phyloP scores from a whole-genome alignment of 441 rosid species.

The Jatropha podagrica region DNA sequence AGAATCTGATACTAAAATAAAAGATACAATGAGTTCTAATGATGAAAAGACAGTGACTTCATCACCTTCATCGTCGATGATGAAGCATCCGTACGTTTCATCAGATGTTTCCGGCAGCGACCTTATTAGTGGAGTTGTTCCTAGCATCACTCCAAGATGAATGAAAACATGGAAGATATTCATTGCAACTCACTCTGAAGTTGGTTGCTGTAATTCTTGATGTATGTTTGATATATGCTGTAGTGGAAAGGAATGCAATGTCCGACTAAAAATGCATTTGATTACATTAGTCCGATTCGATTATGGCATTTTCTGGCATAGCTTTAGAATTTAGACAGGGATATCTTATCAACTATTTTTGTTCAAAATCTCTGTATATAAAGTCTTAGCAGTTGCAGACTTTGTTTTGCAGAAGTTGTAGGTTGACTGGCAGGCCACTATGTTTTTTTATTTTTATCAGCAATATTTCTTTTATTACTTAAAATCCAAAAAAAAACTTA shows the following conservation, averaged over 20 bases:
- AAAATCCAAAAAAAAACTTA: too few species aligned
- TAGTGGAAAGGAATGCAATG: too few species aligned
- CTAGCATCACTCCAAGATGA: conserved; percentile 75
- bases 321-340: not conserved
- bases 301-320: too few species aligned
- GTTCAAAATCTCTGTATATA: conserved; percentile 6
- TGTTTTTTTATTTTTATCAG: too few species aligned
- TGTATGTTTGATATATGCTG: not conserved
- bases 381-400: not conserved
- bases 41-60: conserved; percentile 29
- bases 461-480: too few species aligned
- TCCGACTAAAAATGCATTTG: too few species aligned
- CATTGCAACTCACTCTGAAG: not conserved
- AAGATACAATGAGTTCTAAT: conserved; percentile 15
- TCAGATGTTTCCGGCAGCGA: conserved; percentile 86
- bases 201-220: not conserved
- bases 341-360: not conserved
- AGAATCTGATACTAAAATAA: conserved; percentile 34
- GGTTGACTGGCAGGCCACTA: too few species aligned
- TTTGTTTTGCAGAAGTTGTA: conserved; percentile 5
- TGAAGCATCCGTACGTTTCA: conserved; percentile 56
- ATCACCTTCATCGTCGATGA: conserved; percentile 44
- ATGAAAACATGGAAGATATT: not conserved
- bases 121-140: conserved; percentile 76
- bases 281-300: too few species aligned